A percentile compares a stretch with the other conserved stretches of the same genome.
phyloP scores from a whole-genome alignment of 2,329 filamentous ascomycete species.

The Neofusicoccum umdonicola region DNA sequence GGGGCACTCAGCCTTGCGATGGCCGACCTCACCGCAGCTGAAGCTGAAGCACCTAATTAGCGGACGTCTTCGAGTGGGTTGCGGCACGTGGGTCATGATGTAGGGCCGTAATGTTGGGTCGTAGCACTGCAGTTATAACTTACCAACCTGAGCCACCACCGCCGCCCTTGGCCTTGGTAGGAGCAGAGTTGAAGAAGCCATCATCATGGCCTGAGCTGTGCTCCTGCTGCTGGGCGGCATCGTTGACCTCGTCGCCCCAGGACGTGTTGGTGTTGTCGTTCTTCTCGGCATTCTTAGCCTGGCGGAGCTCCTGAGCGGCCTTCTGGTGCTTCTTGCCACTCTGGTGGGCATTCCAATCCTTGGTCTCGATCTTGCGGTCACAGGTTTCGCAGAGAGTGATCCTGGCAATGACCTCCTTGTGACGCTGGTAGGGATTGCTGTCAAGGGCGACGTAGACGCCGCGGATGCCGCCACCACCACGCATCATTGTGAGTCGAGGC shows the following conservation, averaged over 20 bases:
- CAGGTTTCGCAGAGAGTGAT: slow-evolving; percentile 32
- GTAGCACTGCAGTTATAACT: not conserved
- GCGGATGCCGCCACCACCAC: not conserved
- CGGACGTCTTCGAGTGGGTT: too few species aligned
- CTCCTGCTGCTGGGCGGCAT: not conserved
- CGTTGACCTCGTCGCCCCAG: slow-evolving; percentile 18
- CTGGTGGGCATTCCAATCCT: slow-evolving; percentile 33
- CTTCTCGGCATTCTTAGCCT: slow-evolving; percentile 23
- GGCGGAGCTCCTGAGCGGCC: slow-evolving; percentile 7
- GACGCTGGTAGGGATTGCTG: slow-evolving; percentile 25
- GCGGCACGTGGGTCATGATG: too few species aligned
- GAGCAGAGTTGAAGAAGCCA: slow-evolving; percentile 1
- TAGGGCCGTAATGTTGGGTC: not conserved
- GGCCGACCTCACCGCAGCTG: slow-evolving; percentile 28
- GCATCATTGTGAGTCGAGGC: not conserved
- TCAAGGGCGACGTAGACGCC: not conserved
- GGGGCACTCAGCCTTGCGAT: slow-evolving; percentile 18
- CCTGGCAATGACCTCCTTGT: slow-evolving; percentile 24
- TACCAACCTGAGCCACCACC: slow-evolving; percentile 16
- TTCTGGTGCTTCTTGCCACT: slow-evolving; percentile 33
- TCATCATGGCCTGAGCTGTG: slow-evolving; percentile 19
- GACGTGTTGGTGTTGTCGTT: not conserved
- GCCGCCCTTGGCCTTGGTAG: not conserved
- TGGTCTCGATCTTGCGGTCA: slow-evolving; percentile 29
- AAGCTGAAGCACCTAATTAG: slow-evolving; percentile 1